Percentiles rank a stretch among this genome's conserved stretches.
These are phyloP conservation scores for Emmonsia crescens DNA, from an alignment of 2,329 filamentous ascomycete genomes.

Conservation along the genomic window DNA sequence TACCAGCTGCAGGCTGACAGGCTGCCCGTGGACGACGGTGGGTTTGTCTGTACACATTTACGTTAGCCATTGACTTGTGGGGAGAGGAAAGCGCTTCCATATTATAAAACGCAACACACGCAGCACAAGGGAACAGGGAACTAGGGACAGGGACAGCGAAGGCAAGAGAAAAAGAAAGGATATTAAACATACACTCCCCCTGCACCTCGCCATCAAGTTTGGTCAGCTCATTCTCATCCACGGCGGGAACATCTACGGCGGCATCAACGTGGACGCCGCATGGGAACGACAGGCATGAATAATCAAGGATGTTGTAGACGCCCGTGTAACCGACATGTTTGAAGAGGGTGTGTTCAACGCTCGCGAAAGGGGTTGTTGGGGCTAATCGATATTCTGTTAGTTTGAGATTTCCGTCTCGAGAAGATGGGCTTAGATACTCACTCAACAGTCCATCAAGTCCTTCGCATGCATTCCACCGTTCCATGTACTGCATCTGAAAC, in stretches of 20 bases:
- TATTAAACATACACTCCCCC: slow-evolving; percentile 36
- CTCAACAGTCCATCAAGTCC: slow-evolving; percentile 21
- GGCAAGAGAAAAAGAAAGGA: not conserved
- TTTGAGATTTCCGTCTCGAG: not conserved
- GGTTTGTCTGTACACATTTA: slow-evolving; percentile 33
- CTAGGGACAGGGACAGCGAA: not conserved
- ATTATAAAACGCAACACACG: not conserved
- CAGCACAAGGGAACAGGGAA: not conserved
- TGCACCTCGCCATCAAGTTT: slow-evolving; percentile 36
- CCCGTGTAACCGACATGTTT: slow-evolving; percentile 37
- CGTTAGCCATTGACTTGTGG: not conserved
- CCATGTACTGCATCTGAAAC: slow-evolving; percentile 16
- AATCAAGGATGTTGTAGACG: slow-evolving; percentile 47
- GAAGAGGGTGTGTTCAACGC: slow-evolving; percentile 35
- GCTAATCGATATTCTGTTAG: slow-evolving; percentile 21
- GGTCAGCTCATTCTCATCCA: slow-evolving; percentile 25
- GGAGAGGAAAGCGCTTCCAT: not conserved
- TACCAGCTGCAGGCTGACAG: slow-evolving; percentile 22
- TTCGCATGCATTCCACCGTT: slow-evolving; percentile 38
- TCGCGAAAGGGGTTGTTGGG: slow-evolving; percentile 33
- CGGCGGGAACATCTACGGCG: slow-evolving; percentile 34
- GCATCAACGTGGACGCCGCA: slow-evolving; percentile 42
- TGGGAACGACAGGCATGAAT: slow-evolving; percentile 43
- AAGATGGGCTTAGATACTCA: slow-evolving; percentile 3
- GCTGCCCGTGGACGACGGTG: slow-evolving; percentile 28